These are phyloP conservation scores for Trichoderma oligosporum DNA, from an alignment of 2,329 filamentous ascomycete genomes.

Conservation along the genomic window DNA sequence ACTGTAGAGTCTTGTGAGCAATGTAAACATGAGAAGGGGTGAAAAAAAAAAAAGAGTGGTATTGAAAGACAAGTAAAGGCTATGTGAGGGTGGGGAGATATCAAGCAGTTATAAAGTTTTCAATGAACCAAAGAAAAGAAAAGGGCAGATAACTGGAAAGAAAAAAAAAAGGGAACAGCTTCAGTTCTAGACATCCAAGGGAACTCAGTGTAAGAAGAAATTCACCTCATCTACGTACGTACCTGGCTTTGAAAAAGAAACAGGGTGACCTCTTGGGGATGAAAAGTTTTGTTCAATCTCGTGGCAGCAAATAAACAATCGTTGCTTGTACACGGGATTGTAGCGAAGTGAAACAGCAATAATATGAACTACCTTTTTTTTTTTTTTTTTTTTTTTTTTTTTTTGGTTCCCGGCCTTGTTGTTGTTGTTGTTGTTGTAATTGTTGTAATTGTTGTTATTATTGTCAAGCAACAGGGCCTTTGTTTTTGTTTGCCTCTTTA, in stretches of 20 bases:
- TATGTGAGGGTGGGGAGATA: background rate
- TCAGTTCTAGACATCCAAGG: background rate
- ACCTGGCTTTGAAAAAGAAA: background rate
- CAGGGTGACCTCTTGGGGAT: too few relatives aligned
- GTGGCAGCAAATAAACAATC: too few relatives aligned
- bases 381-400: too few relatives aligned
- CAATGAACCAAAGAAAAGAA: background rate
- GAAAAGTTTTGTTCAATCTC: too few relatives aligned
- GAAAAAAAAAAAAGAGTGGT: background rate
- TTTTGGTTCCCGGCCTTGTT: too few relatives aligned
- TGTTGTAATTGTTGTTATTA: too few relatives aligned
- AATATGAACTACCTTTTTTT: background rate
- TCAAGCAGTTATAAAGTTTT: constrained; percentile 5
- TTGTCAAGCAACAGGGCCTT: background rate
- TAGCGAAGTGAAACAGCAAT: constrained; percentile 16
- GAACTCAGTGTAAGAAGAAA: background rate
- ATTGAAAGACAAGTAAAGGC: background rate
- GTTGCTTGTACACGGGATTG: constrained; percentile 11
- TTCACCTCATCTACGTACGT: background rate
- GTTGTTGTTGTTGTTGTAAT: too few relatives aligned
- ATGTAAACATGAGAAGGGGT: background rate
- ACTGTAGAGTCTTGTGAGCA: background rate
- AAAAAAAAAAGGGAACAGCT: background rate
- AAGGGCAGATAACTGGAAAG: background rate
- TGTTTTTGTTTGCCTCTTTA: constrained; percentile 3